phyloP scores from a whole-genome alignment of 139 green algal species.

The Tetradesmus lagerheimii region DNA sequence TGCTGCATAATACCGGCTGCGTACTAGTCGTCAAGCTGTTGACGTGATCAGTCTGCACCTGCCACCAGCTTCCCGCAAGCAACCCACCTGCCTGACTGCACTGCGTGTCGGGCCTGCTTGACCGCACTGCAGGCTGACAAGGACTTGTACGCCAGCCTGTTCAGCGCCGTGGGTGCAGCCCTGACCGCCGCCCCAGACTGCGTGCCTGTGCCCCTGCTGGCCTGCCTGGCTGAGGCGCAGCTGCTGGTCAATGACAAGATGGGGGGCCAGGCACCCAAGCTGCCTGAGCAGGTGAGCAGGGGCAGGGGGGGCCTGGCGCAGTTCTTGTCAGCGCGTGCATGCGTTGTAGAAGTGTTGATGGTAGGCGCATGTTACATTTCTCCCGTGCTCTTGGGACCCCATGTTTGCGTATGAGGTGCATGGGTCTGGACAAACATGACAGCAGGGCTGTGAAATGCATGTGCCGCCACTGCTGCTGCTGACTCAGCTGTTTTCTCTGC shows the following conservation, averaged over 20 bases:
- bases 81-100: not conserved
- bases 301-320: not conserved
- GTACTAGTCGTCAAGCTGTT: too few species aligned
- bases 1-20: too few species aligned
- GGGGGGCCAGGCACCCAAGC: slow-evolving; percentile 11
- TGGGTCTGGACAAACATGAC: too few species aligned
- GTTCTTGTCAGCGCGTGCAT: not conserved
- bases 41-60: not conserved
- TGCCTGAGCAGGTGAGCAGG: slow-evolving; percentile 53
- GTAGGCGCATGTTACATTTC: too few species aligned
- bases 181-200: slow-evolving; percentile 57
- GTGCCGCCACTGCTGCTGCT: not conserved
- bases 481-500: not conserved
- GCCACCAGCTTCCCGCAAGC: not conserved
- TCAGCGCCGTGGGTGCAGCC: slow-evolving; percentile 45
- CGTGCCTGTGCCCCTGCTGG: slow-evolving; percentile 48
- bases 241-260: slow-evolving; percentile 37
- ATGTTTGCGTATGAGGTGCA: too few species aligned
- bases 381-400: too few species aligned
- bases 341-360: not conserved
- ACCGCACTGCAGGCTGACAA: slow-evolving; percentile 39
- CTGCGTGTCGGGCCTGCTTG: not conserved
- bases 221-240: slow-evolving; percentile 50
- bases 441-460: too few species aligned
- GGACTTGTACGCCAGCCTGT: slow-evolving; percentile 48